Percentiles rank a stretch among this genome's conserved stretches.
phyloP scores from a whole-genome alignment of 495 filamentous ascomycete genomes.

The Penicillium samsonianum region DNA sequence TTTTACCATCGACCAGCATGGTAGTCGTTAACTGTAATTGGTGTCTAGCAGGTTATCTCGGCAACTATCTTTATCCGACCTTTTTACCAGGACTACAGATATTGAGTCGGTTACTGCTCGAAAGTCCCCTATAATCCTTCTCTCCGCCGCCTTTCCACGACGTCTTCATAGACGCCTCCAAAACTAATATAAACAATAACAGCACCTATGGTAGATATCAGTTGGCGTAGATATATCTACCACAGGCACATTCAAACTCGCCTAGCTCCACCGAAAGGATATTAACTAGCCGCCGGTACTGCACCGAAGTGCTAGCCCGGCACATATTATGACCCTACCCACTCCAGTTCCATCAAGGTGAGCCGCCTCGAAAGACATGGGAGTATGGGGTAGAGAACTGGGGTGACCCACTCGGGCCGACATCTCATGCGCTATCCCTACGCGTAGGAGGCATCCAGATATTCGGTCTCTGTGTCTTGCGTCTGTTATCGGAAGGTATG shows the following conservation, averaged over 20 bases:
- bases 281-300: neutral
- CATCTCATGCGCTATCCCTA: conserved; percentile 10
- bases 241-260: neutral
- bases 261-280: neutral
- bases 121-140: neutral
- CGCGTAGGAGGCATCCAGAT: conserved; percentile 11
- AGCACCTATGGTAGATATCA: neutral
- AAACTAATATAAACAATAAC: neutral
- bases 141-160: neutral
- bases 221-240: neutral
- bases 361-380: conserved; percentile 8
- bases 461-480: conserved; percentile 3
- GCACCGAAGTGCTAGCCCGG: neutral
- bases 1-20: neutral
- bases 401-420: neutral
- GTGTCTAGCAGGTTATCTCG: neutral
- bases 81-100: conserved; percentile 7
- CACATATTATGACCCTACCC: neutral
- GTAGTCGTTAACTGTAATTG: neutral
- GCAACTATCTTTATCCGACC: neutral
- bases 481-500: neutral
- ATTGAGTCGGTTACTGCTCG: neutral
- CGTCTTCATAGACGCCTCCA: neutral
- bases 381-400: neutral
- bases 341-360: conserved; percentile 8